Evolutionary conservation across 306 rosid species (phyloP).

Genomic region (Cicer pinnatifidum): DNA sequence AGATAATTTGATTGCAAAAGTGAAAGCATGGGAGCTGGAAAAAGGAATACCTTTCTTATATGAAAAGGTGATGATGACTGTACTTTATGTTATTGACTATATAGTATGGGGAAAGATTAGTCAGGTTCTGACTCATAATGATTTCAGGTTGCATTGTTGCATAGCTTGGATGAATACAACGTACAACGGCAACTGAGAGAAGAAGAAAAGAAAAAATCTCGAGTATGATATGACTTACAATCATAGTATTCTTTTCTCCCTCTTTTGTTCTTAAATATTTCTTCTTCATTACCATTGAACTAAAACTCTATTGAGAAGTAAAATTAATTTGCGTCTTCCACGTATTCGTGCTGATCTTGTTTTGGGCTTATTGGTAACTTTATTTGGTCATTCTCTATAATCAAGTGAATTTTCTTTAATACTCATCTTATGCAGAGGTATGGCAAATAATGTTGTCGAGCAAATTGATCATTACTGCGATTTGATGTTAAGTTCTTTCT

Average conservation of each 20-base stretch:
- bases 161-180: slow-evolving; percentile 66
- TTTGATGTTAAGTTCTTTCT: not conserved
- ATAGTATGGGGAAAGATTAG: not conserved
- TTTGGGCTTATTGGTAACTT: slow-evolving; percentile 23
- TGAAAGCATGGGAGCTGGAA: slow-evolving; percentile 84
- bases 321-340: slow-evolving; percentile 13
- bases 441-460: not conserved
- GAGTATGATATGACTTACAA: slow-evolving; percentile 57
- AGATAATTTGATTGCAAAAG: slow-evolving; percentile 76
- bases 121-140: slow-evolving; percentile 32
- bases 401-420: slow-evolving; percentile 11
- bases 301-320: slow-evolving; percentile 17
- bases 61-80: slow-evolving; percentile 69
- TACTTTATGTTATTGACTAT: slow-evolving; percentile 25
- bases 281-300: slow-evolving; percentile 20
- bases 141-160: slow-evolving; percentile 64
- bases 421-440: not conserved
- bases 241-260: not conserved
- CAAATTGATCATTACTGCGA: slow-evolving; percentile 6
- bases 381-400: slow-evolving; percentile 1
- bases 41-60: slow-evolving; percentile 83
- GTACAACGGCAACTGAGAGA: slow-evolving; percentile 64
- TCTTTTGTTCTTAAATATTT: slow-evolving; percentile 1
- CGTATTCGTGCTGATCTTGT: slow-evolving; percentile 32
- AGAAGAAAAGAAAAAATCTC: slow-evolving; percentile 81